Evolutionary conservation across 176 grass and related monocot genomes (phyloP).

Genomic region (Aegilops longissima): DNA sequence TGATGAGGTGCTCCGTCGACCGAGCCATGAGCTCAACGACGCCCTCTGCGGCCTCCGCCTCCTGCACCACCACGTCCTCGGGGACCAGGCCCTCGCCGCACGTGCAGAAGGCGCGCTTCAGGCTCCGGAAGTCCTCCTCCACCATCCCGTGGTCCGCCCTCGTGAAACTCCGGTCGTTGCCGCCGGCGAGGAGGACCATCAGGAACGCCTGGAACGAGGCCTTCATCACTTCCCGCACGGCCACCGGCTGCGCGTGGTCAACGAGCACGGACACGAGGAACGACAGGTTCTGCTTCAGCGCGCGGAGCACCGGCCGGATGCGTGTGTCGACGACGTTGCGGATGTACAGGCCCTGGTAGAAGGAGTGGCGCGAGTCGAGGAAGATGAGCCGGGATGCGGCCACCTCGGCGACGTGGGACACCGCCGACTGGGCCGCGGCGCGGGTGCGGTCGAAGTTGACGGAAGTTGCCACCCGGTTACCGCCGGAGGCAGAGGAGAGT

Average conservation of each 20-base stretch:
- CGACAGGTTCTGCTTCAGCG: constrained; percentile 73
- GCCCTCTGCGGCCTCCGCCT: constrained; percentile 51
- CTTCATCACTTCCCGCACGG: constrained; percentile 64
- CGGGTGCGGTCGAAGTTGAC: constrained; percentile 47
- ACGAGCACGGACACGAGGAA: constrained; percentile 59
- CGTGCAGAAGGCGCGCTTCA: constrained; percentile 75
- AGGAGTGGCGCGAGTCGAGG: constrained; percentile 60
- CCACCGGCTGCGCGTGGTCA: constrained; percentile 64
- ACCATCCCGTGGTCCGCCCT: constrained; percentile 53
- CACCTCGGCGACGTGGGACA: constrained; percentile 67
- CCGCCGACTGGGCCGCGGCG: constrained; percentile 49
- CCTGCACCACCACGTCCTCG: constrained; percentile 57
- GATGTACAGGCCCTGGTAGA: constrained; percentile 60
- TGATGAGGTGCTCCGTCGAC: constrained; percentile 61
- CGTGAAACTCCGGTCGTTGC: constrained; percentile 60
- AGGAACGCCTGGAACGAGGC: constrained; percentile 69
- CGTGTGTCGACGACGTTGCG: constrained; percentile 46
- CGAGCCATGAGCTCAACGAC: constrained; percentile 67
- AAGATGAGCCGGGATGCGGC: constrained; percentile 70
- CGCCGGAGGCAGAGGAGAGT: constrained; percentile 6
- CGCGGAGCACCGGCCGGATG: constrained; percentile 55
- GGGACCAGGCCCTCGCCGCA: constrained; percentile 62
- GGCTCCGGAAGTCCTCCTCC: constrained; percentile 71
- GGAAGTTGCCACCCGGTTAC: constrained; percentile 24
- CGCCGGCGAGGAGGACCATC: constrained; percentile 74